phyloP scores from a whole-genome alignment of 2,329 filamentous ascomycete genomes.

The Hymenoscyphus repandus region DNA sequence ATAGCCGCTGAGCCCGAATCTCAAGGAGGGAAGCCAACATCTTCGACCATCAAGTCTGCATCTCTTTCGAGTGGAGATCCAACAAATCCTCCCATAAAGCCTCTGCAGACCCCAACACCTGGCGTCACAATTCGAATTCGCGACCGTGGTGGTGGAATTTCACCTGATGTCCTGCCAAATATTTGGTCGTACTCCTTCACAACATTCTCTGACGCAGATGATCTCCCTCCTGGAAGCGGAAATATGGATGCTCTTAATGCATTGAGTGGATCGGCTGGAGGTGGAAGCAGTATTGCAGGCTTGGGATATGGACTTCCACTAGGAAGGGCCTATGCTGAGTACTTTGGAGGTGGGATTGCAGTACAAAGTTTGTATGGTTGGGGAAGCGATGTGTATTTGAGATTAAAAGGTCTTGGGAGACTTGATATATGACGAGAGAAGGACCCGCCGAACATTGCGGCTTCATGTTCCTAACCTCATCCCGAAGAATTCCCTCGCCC shows the following conservation, averaged over 20 bases:
- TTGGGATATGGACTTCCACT: constrained; percentile 89
- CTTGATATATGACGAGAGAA: constrained; percentile 8
- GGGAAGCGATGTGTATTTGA: constrained; percentile 65
- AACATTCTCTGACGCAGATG: constrained; percentile 69
- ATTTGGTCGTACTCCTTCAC: constrained; percentile 99
- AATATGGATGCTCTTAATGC: constrained; percentile 67
- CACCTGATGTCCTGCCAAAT: constrained; percentile 73
- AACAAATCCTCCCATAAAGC: constrained; percentile 40
- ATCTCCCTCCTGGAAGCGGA: constrained; percentile 36
- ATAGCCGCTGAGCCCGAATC: constrained; percentile 61
- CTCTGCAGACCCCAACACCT: constrained; percentile 61
- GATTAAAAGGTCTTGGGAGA: constrained; percentile 37
- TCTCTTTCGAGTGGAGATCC: constrained; percentile 8
- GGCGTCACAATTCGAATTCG: constrained; percentile 94
- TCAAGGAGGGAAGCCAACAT: constrained; percentile 5
- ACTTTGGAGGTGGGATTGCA: constrained; percentile 91
- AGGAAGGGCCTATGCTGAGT: constrained; percentile 91
- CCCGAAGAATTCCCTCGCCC: constrained; percentile 5
- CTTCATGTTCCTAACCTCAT: not conserved
- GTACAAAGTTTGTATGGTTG: constrained; percentile 96
- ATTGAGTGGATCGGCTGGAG: constrained; percentile 66
- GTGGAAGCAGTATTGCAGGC: constrained; percentile 81
- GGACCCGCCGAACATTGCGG: constrained; percentile 6
- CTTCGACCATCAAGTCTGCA: not conserved
- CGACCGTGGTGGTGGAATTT: constrained; percentile 91